Evolutionary conservation across 179 eudicot genomes (phyloP).

Genomic region (Silene noctiflora): DNA sequence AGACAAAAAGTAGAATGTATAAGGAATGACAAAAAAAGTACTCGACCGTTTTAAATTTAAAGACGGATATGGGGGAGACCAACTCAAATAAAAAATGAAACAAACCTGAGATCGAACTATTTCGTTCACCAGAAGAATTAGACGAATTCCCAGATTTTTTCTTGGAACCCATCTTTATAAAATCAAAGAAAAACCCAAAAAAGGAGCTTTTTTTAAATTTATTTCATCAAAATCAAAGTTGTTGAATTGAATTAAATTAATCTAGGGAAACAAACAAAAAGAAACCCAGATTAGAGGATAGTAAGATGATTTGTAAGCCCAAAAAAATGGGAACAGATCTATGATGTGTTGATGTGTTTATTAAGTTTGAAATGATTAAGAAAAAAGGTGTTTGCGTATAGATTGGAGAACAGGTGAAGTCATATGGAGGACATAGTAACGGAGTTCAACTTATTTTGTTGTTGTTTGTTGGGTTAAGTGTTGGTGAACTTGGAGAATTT

Average conservation of each 20-base stretch:
- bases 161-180: constrained; percentile 38
- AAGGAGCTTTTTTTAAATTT: neutral
- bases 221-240: neutral
- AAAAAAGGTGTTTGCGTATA: neutral
- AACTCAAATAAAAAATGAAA: neutral
- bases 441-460: too few relatives aligned
- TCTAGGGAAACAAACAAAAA: neutral
- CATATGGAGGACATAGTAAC: neutral
- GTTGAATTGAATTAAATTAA: neutral
- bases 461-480: neutral
- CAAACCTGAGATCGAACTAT: constrained; percentile 33
- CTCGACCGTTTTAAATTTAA: too few relatives aligned
- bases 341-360: neutral
- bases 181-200: neutral
- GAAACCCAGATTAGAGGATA: constrained; percentile 13
- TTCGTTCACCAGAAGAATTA: constrained; percentile 26
- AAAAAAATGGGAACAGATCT: neutral
- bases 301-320: neutral
- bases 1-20: too few relatives aligned
- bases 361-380: neutral
- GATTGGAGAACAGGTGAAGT: neutral
- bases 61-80: too few relatives aligned
- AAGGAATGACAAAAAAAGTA: too few relatives aligned
- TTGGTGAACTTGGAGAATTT: too few relatives aligned
- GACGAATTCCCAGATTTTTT: constrained; percentile 33